A percentile compares a stretch with the other conserved stretches of the same genome.
Conservation (phyloP, 169 alveolate species). For the Perkinsus chesapeaki region DNA sequence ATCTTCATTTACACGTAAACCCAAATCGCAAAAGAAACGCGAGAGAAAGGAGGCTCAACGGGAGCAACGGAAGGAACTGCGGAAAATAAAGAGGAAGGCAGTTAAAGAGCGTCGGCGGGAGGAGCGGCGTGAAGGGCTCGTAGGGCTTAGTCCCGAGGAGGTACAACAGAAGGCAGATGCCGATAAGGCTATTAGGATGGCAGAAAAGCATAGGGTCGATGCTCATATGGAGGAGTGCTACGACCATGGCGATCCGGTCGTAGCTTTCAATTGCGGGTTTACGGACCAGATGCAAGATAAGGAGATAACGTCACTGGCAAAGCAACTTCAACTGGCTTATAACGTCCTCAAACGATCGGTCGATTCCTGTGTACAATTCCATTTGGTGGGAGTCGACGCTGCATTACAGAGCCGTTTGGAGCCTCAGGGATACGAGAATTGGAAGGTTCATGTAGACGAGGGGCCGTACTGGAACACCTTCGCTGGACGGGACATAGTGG, state of each 20-base stretch:
- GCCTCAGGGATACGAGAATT: background rate
- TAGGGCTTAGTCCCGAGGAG: background rate
- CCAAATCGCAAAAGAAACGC: background rate
- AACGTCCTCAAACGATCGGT: background rate
- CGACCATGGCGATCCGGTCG: background rate
- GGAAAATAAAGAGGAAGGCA: background rate
- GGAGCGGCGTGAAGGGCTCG: background rate
- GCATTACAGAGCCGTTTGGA: background rate
- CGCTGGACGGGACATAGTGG: constrained; percentile 11
- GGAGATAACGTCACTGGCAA: background rate
- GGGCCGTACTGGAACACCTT: constrained; percentile 30
- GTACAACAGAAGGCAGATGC: background rate
- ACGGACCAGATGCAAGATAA: background rate
- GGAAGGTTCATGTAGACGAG: constrained; percentile 25
- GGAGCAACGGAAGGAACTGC: background rate
- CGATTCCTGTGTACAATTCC: background rate
- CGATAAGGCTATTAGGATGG: background rate
- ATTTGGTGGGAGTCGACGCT: background rate
- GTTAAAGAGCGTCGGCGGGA: background rate
- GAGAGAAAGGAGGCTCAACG: background rate
- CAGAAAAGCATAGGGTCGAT: background rate
- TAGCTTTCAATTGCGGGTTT: background rate
- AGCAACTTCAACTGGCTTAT: background rate
- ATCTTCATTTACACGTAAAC: background rate
- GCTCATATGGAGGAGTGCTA: background rate